Conservation (phyloP, 108 stramenopile genomes). For the Craspedostauros australis region DNA sequence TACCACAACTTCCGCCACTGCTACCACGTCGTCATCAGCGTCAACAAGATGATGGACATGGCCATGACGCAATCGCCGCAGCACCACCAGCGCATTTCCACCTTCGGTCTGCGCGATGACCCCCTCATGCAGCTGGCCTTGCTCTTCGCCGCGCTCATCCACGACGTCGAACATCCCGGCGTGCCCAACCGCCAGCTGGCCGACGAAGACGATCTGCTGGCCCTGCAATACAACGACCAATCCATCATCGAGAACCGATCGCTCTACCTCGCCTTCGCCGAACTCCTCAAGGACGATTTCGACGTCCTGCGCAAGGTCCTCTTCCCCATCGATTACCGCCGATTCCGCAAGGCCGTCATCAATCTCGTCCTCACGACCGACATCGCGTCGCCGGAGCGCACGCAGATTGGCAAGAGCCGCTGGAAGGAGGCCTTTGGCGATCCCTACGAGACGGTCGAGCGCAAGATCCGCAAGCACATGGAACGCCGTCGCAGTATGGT, state of each 20-base stretch:
- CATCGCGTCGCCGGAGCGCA: conserved; percentile 53
- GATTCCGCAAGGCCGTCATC: conserved; percentile 55
- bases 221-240: conserved; percentile 75
- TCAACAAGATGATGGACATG: conserved; percentile 72
- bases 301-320: conserved; percentile 32
- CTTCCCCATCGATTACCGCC: conserved; percentile 54
- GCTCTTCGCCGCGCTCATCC: conserved; percentile 69
- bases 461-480: conserved; percentile 21
- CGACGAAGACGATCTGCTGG: conserved; percentile 44
- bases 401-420: conserved; percentile 60
- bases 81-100: conserved; percentile 2
- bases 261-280: conserved; percentile 59
- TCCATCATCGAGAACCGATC: conserved; percentile 66
- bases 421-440: conserved; percentile 85
- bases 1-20: conserved; percentile 71
- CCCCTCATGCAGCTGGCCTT: conserved; percentile 50
- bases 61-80: conserved; percentile 27
- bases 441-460: conserved; percentile 46
- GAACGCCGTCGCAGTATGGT: neutral
- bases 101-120: conserved; percentile 64
- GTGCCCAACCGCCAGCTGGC: conserved; percentile 56
- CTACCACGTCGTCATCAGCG: conserved; percentile 60
- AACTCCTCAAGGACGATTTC: conserved; percentile 41
- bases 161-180: conserved; percentile 68
- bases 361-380: conserved; percentile 48